phyloP scores from a whole-genome alignment of 345 rosid genomes.

The Boechera divaricarpa region DNA sequence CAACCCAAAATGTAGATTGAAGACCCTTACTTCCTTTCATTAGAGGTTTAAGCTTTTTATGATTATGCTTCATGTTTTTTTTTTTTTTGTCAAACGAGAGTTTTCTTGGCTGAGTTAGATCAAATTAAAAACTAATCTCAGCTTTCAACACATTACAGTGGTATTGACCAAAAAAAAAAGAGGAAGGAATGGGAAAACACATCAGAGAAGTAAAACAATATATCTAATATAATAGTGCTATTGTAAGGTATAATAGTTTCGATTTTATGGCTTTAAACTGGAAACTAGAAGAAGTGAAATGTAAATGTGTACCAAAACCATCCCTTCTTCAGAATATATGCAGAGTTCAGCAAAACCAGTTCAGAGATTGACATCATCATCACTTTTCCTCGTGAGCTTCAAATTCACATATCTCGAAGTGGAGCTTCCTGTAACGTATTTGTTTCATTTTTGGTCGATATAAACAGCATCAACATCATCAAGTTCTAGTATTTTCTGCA shows the following conservation, averaged over 20 bases:
- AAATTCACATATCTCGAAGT: neutral
- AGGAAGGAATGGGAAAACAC: too few species aligned
- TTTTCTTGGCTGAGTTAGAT: too few species aligned
- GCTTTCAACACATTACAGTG: too few species aligned
- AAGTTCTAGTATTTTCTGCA: slow-evolving; percentile 80
- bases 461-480: slow-evolving; percentile 93
- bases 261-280: neutral
- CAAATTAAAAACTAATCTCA: too few species aligned
- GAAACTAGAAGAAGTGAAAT: slow-evolving; percentile 12
- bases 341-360: slow-evolving; percentile 20
- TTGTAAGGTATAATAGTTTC: neutral
- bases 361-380: slow-evolving; percentile 14
- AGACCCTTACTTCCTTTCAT: too few species aligned
- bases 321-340: slow-evolving; percentile 31
- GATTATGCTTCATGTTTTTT: too few species aligned
- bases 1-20: too few species aligned
- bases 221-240: neutral
- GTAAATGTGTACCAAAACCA: slow-evolving; percentile 21
- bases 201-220: too few species aligned
- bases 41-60: too few species aligned
- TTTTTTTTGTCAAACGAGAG: too few species aligned
- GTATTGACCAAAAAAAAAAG: too few species aligned
- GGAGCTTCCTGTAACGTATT: slow-evolving; percentile 21
- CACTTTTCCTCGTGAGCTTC: neutral
- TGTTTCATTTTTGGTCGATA: slow-evolving; percentile 71